Evolutionary conservation across 2,329 filamentous ascomycete species (phyloP), one percentile per base, ranked within the genome.

Genomic region (Trichoderma breve): DNA sequence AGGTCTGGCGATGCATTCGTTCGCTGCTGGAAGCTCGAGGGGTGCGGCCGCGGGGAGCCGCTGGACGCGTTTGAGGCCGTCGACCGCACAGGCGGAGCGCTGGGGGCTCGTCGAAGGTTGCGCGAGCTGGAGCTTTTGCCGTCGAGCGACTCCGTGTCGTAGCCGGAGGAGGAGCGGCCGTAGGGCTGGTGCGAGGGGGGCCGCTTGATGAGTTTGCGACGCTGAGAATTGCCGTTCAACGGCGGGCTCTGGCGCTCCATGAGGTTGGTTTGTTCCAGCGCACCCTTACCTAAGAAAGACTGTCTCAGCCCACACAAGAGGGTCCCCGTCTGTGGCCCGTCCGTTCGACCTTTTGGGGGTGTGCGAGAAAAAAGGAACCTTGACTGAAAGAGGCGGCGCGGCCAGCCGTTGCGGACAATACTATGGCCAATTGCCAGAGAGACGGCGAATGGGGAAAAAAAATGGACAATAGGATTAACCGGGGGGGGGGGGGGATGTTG

Each of bases 201-300:
- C 80, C 89, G 89, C 84, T 91, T 91, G 79, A 87, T 87, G 75
- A 91, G 87, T 79, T 83, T 85, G 82, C 88, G 88, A 82, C 89
- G 88, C 75, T 87, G 84, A 73, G 84, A 85, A 77, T 77, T 82
- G 82, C 82, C 82, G 82, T 83, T 82, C 78, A 82, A 80, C 75
- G 81, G 77, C 78, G 80, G 80, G 77, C 81, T 81, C 76, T 80
- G 82, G 78, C 80, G 81, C 80, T 86, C 85, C 85, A 86, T 86
- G 83, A 82, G 85, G 65, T 43, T n/a, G 55, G 61, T 26, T 61
- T 72, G 61, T 55, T 39, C 51, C 15, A 67, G 63, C 74, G 73
- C 70, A 71, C 71, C 75, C 74, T 76, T 75, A 68, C 74, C 76
- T 75, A 75, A 76, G 72, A 74, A 75, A 76, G 72, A 74, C 76